A percentile compares a stretch with the other conserved stretches of the same genome.
Evolutionary conservation across 1,139 yeast species (phyloP).

Genomic region (Tardiomyces depauwii): DNA sequence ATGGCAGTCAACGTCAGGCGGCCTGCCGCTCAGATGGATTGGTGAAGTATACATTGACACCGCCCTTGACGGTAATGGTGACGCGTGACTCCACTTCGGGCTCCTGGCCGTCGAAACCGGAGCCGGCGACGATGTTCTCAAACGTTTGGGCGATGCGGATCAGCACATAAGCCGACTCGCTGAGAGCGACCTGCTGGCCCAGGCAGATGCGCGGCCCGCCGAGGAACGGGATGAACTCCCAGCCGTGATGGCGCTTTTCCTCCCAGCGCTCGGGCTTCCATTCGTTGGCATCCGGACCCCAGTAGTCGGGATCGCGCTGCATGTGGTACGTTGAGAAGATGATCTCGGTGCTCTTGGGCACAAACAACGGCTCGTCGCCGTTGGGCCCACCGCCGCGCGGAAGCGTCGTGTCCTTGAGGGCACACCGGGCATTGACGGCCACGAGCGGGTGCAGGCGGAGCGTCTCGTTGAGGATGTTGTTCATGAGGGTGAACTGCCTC

Average conservation of each 20-base stretch:
- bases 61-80: constrained; percentile 5
- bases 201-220: constrained; percentile 42
- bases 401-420: constrained; percentile 35
- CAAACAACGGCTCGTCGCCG: constrained; percentile 31
- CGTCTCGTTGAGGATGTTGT: constrained; percentile 38
- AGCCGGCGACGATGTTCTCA: constrained; percentile 2
- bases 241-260: constrained; percentile 9
- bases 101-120: neutral
- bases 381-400: constrained; percentile 45
- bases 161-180: constrained; percentile 38
- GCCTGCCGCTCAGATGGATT: neutral
- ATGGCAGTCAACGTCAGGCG: too few relatives aligned
- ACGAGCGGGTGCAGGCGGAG: constrained; percentile 47
- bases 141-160: constrained; percentile 27
- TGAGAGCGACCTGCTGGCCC: constrained; percentile 40
- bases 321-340: constrained; percentile 35
- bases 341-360: constrained; percentile 38
- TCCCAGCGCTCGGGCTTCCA: constrained; percentile 43
- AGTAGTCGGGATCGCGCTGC: constrained; percentile 34
- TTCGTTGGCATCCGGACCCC: constrained; percentile 37
- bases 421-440: constrained; percentile 39
- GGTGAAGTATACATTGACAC: constrained; percentile 2
- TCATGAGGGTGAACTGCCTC: constrained; percentile 38
- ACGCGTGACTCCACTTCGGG: constrained; percentile 3
- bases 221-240: constrained; percentile 29